Conservation (phyloP, 306 rosid species). For the Dryas alaskensis region DNA sequence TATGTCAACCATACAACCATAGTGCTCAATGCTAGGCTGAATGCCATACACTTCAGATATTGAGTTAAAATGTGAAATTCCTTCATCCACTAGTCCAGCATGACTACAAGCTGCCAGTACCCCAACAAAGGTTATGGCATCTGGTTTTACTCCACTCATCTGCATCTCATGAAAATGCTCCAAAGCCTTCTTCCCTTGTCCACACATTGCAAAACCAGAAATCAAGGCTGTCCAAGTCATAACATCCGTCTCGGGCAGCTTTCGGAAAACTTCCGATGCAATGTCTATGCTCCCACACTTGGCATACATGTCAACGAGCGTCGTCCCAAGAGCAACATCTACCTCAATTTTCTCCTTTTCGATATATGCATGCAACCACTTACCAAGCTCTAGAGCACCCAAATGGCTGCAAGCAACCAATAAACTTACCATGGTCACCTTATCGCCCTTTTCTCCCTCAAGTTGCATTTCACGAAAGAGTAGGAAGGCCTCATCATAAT, state of each 20-base stretch:
- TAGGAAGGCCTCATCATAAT: slow-evolving; percentile 19
- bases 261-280: slow-evolving; percentile 19
- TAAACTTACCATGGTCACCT: slow-evolving; percentile 26
- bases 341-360: slow-evolving; percentile 18
- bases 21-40: slow-evolving; percentile 21
- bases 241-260: slow-evolving; percentile 27
- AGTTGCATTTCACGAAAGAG: slow-evolving; percentile 30
- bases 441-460: slow-evolving; percentile 24
- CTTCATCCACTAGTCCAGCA: slow-evolving; percentile 16
- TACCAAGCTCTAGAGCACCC: slow-evolving; percentile 33
- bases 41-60: slow-evolving; percentile 6
- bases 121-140: slow-evolving; percentile 28
- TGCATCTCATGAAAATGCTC: slow-evolving; percentile 26
- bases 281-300: slow-evolving; percentile 27
- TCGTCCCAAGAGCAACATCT: slow-evolving; percentile 22
- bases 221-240: slow-evolving; percentile 33
- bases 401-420: slow-evolving; percentile 30
- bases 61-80: slow-evolving; percentile 9
- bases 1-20: slow-evolving; percentile 24
- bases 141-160: slow-evolving; percentile 21
- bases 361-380: slow-evolving; percentile 26
- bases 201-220: slow-evolving; percentile 21
- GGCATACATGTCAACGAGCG: slow-evolving; percentile 33
- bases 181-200: slow-evolving; percentile 24
- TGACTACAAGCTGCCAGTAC: slow-evolving; percentile 27